These are phyloP conservation scores for Metschnikowia cerradonensis DNA, from an alignment of 805 yeast genomes.

Conservation along the genomic window DNA sequence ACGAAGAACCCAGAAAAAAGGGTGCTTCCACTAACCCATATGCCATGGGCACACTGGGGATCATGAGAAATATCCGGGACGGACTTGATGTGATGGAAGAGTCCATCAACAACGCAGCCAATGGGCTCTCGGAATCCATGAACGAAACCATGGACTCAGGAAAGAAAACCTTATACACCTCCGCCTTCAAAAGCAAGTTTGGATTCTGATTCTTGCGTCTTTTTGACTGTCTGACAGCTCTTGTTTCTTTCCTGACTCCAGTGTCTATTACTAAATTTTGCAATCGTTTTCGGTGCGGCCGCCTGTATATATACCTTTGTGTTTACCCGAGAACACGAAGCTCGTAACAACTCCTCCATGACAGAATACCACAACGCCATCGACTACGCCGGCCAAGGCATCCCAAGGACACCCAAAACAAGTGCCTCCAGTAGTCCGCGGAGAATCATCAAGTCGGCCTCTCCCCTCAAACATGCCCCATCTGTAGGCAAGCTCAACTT, in stretches of 20 bases:
- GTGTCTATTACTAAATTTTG: neutral
- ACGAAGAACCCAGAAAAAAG: constrained; percentile 47
- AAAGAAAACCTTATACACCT: constrained; percentile 47
- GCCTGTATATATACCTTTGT: neutral
- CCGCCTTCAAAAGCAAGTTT: constrained; percentile 50
- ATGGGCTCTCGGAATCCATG: constrained; percentile 48
- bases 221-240: neutral
- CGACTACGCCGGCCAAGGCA: neutral
- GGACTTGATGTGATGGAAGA: constrained; percentile 54
- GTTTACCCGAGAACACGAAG: neutral
- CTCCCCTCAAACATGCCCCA: constrained; percentile 23
- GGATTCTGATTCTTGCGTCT: constrained; percentile 37
- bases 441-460: constrained; percentile 19
- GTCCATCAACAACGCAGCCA: constrained; percentile 54
- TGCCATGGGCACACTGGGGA: constrained; percentile 36
- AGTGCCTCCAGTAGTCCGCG: constrained; percentile 4
- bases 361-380: neutral
- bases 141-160: constrained; percentile 48
- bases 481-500: constrained; percentile 26
- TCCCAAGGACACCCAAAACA: neutral
- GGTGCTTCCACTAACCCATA: constrained; percentile 23
- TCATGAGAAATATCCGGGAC: constrained; percentile 45
- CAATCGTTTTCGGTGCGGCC: constrained; percentile 3
- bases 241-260: neutral
- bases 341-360: neutral